phyloP scores from a whole-genome alignment of 1,139 yeast species.

The Suhomyces ambrosiae region DNA sequence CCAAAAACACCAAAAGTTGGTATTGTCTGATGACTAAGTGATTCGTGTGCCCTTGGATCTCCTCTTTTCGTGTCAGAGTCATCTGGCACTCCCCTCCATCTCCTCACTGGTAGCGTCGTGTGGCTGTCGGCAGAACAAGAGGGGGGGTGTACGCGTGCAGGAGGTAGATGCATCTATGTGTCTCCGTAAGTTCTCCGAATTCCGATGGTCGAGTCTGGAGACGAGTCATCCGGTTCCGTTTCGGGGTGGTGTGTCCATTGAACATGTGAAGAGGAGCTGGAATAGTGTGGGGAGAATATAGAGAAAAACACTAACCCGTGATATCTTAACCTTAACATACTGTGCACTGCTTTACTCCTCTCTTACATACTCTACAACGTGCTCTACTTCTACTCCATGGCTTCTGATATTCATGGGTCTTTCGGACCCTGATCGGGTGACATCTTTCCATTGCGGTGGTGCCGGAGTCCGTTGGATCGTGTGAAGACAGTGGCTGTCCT shows the following conservation, averaged over 20 bases:
- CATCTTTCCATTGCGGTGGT: conserved; percentile 1
- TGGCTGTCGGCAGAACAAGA: background rate
- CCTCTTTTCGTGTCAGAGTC: too few relatives aligned
- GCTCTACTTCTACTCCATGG: too few relatives aligned
- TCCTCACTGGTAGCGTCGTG: conserved; percentile 3
- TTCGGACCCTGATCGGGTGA: background rate
- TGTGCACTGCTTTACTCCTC: too few relatives aligned
- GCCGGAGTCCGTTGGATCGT: background rate
- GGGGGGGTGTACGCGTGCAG: background rate
- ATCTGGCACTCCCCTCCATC: conserved; percentile 8
- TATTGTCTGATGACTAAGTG: too few relatives aligned
- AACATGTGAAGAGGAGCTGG: background rate
- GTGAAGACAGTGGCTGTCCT: conserved; percentile 2
- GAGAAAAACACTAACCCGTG: too few relatives aligned
- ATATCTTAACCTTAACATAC: too few relatives aligned
- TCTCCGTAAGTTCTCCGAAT: conserved; percentile 2
- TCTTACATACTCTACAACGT: too few relatives aligned
- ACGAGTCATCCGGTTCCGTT: conserved; percentile 12
- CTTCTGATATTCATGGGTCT: too few relatives aligned
- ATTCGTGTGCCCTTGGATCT: too few relatives aligned
- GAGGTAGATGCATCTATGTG: background rate
- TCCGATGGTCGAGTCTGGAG: conserved; percentile 4
- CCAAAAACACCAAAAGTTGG: too few relatives aligned
- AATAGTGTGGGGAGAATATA: background rate
- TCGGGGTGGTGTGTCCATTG: conserved; percentile 4